phyloP scores from a whole-genome alignment of 2,329 filamentous ascomycete genomes.

The Neofusicoccum sp. region DNA sequence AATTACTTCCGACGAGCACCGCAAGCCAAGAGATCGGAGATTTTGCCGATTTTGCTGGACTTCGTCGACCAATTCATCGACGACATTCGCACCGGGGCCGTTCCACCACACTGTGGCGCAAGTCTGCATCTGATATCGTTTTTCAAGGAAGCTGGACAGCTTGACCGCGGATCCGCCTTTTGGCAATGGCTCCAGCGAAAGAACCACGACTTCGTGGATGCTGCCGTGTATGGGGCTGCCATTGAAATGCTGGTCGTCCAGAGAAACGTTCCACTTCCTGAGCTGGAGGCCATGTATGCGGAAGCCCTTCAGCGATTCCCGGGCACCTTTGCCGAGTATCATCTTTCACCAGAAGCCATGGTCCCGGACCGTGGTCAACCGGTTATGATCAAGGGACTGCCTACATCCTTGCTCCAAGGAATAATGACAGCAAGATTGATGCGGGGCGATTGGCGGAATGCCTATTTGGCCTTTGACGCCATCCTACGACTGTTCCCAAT shows the following conservation, averaged over 20 bases:
- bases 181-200: constrained; percentile 53
- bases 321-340: constrained; percentile 50
- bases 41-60: not conserved
- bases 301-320: constrained; percentile 51
- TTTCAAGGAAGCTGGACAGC: constrained; percentile 49
- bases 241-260: constrained; percentile 52
- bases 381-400: constrained; percentile 38
- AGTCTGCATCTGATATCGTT: constrained; percentile 51
- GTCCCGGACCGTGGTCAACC: constrained; percentile 45
- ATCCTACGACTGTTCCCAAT: constrained; percentile 51
- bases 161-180: constrained; percentile 42
- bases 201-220: constrained; percentile 45
- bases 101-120: constrained; percentile 42
- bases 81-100: constrained; percentile 40
- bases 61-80: constrained; percentile 20
- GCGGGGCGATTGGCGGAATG: constrained; percentile 48
- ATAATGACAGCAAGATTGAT: constrained; percentile 52
- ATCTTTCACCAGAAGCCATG: constrained; percentile 51
- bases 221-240: constrained; percentile 51
- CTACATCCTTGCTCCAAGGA: constrained; percentile 49
- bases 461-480: constrained; percentile 55
- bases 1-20: not conserved
- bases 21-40: not conserved
- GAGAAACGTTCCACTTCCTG: constrained; percentile 39
- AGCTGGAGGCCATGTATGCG: constrained; percentile 50